A percentile compares a stretch with the other conserved stretches of the same genome.
Evolutionary conservation across 805 yeast species (phyloP).

Genomic region (Yarrowia sp.): DNA sequence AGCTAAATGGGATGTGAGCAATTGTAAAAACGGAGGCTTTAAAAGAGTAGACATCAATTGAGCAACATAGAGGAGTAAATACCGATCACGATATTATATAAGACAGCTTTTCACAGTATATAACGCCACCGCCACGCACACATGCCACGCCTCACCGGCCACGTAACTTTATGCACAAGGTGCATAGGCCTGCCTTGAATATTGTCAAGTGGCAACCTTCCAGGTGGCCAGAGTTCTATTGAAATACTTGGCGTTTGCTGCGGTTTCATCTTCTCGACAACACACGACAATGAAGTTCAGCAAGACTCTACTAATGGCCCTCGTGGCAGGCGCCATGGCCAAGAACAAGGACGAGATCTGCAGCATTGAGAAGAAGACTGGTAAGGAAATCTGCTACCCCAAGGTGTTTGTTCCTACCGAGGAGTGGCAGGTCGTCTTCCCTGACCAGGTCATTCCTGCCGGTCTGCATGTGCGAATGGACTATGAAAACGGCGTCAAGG

Average conservation of each 20-base stretch:
- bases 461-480: conserved; percentile 76
- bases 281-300: conserved; percentile 13
- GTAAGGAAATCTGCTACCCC: conserved; percentile 26
- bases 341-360: conserved; percentile 1
- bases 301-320: conserved; percentile 14
- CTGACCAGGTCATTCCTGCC: conserved; percentile 71
- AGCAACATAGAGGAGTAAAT: neutral
- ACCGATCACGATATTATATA: too few relatives aligned
- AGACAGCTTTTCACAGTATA: neutral
- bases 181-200: conserved; percentile 12
- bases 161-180: conserved; percentile 1
- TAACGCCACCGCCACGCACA: neutral
- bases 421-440: conserved; percentile 66
- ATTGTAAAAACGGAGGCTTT: too few relatives aligned
- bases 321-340: conserved; percentile 1
- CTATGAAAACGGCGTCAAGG: conserved; percentile 62
- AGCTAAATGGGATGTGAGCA: neutral
- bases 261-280: neutral
- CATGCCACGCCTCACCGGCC: too few relatives aligned
- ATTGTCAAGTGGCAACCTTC: conserved; percentile 16
- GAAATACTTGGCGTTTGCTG: neutral
- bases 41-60: too few relatives aligned
- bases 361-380: conserved; percentile 1
- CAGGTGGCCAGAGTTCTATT: neutral
- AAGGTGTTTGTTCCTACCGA: conserved; percentile 53